Conservation (phyloP, 2,329 filamentous ascomycete species). For the Nothophoma quercina region DNA sequence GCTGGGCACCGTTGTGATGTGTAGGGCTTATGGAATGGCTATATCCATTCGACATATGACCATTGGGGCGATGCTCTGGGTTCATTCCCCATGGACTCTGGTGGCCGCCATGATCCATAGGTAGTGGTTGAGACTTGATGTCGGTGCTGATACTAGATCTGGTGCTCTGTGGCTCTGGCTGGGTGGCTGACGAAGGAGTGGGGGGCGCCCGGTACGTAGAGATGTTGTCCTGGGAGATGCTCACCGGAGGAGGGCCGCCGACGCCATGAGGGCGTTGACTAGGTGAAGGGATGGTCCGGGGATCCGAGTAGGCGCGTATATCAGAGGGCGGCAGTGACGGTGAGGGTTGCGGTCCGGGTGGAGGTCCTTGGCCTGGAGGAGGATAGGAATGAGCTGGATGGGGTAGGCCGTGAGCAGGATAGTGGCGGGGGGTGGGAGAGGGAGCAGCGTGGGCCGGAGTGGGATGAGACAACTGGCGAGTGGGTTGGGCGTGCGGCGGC, state of each 20-base stretch:
- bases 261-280: conserved; percentile 47
- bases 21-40: conserved; percentile 40
- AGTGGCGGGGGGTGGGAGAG: conserved; percentile 37
- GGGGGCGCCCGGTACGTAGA: conserved; percentile 42
- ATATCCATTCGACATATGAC: conserved; percentile 44
- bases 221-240: conserved; percentile 46
- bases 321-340: conserved; percentile 45
- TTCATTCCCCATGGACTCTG: conserved; percentile 43
- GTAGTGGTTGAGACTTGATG: conserved; percentile 37
- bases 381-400: conserved; percentile 34
- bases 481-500: conserved; percentile 39
- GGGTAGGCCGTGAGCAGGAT: conserved; percentile 36
- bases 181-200: conserved; percentile 37
- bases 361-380: conserved; percentile 29
- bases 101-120: conserved; percentile 48
- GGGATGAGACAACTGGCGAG: conserved; percentile 43
- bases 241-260: conserved; percentile 38
- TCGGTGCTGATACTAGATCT: conserved; percentile 39
- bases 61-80: conserved; percentile 45
- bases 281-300: conserved; percentile 44
- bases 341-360: conserved; percentile 37
- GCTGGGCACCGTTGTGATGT: conserved; percentile 35
- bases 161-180: conserved; percentile 32
- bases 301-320: conserved; percentile 43
- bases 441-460: conserved; percentile 39